A percentile compares a stretch with the other conserved stretches of the same genome.
Conservation (phyloP, 2,329 filamentous ascomycete genomes). For the Alternaria consortialis region DNA sequence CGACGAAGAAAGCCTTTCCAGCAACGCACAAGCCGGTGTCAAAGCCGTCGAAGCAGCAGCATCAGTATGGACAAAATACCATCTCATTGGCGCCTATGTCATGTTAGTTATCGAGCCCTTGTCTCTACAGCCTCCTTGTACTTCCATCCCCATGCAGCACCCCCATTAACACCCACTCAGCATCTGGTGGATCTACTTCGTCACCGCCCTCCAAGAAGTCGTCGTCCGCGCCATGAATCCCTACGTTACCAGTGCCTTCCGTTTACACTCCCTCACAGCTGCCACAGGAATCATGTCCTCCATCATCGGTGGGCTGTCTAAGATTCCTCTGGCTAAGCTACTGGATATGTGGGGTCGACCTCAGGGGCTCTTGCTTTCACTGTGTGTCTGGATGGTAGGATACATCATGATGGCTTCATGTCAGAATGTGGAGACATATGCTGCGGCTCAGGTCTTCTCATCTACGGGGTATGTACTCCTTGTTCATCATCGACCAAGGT, state of each 20-base stretch:
- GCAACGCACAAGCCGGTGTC: slow-evolving; percentile 47
- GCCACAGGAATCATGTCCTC: slow-evolving; percentile 23
- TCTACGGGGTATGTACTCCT: slow-evolving; percentile 58
- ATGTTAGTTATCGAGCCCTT: slow-evolving; percentile 28
- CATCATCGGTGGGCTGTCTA: not conserved
- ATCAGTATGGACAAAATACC: slow-evolving; percentile 49
- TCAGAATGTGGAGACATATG: slow-evolving; percentile 66
- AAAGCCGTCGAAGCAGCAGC: slow-evolving; percentile 50
- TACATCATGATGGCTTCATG: slow-evolving; percentile 73
- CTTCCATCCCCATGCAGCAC: not conserved
- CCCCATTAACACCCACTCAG: slow-evolving; percentile 29
- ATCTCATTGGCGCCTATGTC: slow-evolving; percentile 46
- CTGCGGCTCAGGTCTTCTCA: slow-evolving; percentile 71
- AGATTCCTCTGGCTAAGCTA: not conserved
- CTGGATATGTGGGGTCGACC: slow-evolving; percentile 46
- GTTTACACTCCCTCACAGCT: slow-evolving; percentile 43
- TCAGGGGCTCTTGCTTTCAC: slow-evolving; percentile 43
- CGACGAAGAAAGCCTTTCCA: slow-evolving; percentile 22
- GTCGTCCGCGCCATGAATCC: slow-evolving; percentile 51
- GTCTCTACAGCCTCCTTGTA: not conserved
- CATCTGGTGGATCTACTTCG: slow-evolving; percentile 58
- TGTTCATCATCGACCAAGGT: not conserved
- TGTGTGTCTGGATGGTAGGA: slow-evolving; percentile 32
- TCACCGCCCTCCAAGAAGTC: slow-evolving; percentile 57
- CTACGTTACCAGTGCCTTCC: slow-evolving; percentile 51